Evolutionary conservation across 1,284 basidiomycete species (phyloP), one percentile per base, ranked within the genome.

Genomic region (Cutaneotrichosporon cutaneum): DNA sequence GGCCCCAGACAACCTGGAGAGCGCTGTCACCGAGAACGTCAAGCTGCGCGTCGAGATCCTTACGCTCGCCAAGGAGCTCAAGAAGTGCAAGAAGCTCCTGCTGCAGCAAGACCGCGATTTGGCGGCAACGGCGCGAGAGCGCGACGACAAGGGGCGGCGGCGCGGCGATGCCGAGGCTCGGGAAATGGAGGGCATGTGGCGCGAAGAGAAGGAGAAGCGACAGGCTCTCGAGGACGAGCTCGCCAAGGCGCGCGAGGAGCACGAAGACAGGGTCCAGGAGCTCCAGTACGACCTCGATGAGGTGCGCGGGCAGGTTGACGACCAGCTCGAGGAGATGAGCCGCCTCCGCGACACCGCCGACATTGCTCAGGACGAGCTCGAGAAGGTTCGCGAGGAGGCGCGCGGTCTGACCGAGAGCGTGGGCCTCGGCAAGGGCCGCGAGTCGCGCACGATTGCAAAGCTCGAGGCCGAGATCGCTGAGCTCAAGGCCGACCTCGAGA

Each of bases 41-140:
- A 89, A 89, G 68, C 87, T 96, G 76, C 95, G 95, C 67, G 89
- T 94, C 70, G 92, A 94, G 76, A 91, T 94, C 13, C 90, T 94
- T 70, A 89, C 92, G 67, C 85, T 90, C 2, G 87, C 90, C n/a
- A 87, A 91, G 80, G 94, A 96, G 79, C 85, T 94, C 72, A 96
- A 96, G 83, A 90, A 90, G 76, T 84, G 92, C 64, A 92, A 93
- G 80, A 93, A 94, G 77, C 85, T 93, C 30, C 84, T 94, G 1
- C 80, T 92, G 24, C 90, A 94, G 71, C 85, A 90, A 22, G 88
- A 94, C 74, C 84, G 86, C 52, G 90, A 90, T 63, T 81, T 94
- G 33, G 88, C 91, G 60, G 80, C 84, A n/a, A 86, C 90, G 67
- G 85, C 85, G 45, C 82, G 82, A 6, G 83, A 72, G 70, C 26